phyloP scores from a whole-genome alignment of 768 basidiomycete species.

The Amanita fuliginea region DNA sequence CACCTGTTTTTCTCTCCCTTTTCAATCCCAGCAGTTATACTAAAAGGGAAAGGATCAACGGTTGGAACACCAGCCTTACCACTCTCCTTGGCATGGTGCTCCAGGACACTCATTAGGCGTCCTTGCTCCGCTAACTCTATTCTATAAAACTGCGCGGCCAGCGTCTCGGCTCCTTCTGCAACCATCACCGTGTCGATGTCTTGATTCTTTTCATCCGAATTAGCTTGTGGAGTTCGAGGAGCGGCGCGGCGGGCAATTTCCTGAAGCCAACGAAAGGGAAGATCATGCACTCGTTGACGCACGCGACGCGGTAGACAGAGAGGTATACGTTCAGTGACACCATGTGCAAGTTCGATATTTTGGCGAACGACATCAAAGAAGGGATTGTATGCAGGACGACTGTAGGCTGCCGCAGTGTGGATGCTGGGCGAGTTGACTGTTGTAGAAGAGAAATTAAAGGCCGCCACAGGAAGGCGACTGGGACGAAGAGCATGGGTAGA shows the following conservation, averaged over 20 bases:
- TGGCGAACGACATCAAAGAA: slow-evolving; percentile 94
- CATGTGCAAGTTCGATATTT: slow-evolving; percentile 69
- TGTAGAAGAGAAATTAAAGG: slow-evolving; percentile 48
- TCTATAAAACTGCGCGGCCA: slow-evolving; percentile 89
- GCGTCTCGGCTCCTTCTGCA: slow-evolving; percentile 63
- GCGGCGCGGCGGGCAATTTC: slow-evolving; percentile 53
- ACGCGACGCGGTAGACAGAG: slow-evolving; percentile 43
- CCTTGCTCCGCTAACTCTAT: slow-evolving; percentile 89
- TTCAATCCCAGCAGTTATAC: slow-evolving; percentile 92
- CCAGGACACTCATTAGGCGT: slow-evolving; percentile 83
- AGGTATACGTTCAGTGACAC: slow-evolving; percentile 74
- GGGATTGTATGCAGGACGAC: slow-evolving; percentile 56
- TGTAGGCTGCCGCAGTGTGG: slow-evolving; percentile 13
- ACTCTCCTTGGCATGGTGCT: slow-evolving; percentile 70
- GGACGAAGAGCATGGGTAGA: slow-evolving; percentile 28
- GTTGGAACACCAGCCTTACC: slow-evolving; percentile 13
- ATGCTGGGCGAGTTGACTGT: slow-evolving; percentile 16
- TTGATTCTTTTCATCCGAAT: slow-evolving; percentile 17
- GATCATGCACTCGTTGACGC: slow-evolving; percentile 50
- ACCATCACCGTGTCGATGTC: slow-evolving; percentile 23
- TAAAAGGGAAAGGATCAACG: slow-evolving; percentile 55
- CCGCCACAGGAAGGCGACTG: slow-evolving; percentile 49
- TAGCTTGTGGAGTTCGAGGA: slow-evolving; percentile 12
- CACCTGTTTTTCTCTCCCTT: slow-evolving; percentile 90
- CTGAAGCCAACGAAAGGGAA: slow-evolving; percentile 73